phyloP scores from a whole-genome alignment of 1,284 basidiomycete genomes.

The Garcileccinum viscosum region DNA sequence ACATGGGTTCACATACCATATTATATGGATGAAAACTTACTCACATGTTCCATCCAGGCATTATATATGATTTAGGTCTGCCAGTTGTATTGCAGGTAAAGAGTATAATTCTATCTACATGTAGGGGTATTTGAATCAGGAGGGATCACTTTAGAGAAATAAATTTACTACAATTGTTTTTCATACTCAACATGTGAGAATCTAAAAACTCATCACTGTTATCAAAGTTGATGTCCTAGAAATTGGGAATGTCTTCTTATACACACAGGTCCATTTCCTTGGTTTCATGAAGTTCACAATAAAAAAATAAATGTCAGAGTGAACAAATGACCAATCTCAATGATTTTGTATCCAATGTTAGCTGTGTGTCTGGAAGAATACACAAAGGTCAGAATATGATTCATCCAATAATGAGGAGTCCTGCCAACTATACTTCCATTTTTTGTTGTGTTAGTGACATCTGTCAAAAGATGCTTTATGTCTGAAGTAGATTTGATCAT shows the following conservation, averaged over 20 bases:
- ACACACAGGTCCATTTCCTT: slow-evolving; percentile 70
- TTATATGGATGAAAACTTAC: slow-evolving; percentile 43
- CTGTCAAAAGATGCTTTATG: no score
- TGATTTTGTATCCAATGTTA: slow-evolving; percentile 74
- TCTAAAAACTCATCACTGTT: slow-evolving; percentile 23
- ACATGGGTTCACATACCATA: background rate
- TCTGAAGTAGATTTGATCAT: no score
- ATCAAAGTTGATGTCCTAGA: slow-evolving; percentile 64
- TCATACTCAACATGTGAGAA: slow-evolving; percentile 7
- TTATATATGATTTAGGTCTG: slow-evolving; percentile 27
- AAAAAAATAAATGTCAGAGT: background rate
- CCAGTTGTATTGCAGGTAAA: slow-evolving; percentile 3
- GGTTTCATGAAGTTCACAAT: slow-evolving; percentile 10
- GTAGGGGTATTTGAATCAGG: slow-evolving; percentile 4
- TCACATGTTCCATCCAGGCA: slow-evolving; percentile 59
- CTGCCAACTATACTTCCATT: no score
- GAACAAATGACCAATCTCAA: slow-evolving; percentile 56
- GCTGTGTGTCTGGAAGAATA: slow-evolving; percentile 61
- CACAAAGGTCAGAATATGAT: no score
- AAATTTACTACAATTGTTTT: slow-evolving; percentile 15
- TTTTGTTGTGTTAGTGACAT: no score
- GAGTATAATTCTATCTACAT: slow-evolving; percentile 1
- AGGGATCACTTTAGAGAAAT: background rate
- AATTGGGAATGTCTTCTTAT: slow-evolving; percentile 67
- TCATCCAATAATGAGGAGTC: no score